Conservation (phyloP, 768 basidiomycete genomes). For the Serendipita sp. region DNA sequence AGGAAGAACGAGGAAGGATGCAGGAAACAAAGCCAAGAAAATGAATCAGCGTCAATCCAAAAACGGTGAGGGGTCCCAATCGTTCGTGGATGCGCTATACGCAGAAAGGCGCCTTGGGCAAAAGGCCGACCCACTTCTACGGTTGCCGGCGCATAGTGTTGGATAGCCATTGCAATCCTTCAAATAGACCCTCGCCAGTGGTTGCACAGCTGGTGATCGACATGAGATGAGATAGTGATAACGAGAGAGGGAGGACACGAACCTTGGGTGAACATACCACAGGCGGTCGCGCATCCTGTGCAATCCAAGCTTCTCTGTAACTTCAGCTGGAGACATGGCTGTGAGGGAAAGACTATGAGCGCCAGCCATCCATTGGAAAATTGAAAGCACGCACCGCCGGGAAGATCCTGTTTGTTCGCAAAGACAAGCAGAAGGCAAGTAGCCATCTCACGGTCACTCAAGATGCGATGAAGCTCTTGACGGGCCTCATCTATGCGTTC, state of each 20-base stretch:
- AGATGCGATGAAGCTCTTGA: conserved; percentile 86
- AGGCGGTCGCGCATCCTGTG: conserved; percentile 93
- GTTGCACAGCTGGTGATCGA: conserved; percentile 61
- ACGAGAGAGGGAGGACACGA: conserved; percentile 16
- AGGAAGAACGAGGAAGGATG: neutral
- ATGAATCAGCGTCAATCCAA: neutral
- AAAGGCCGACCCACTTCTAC: neutral
- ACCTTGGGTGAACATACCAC: conserved; percentile 99
- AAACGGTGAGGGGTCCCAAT: neutral
- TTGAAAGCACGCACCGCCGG: conserved; percentile 54
- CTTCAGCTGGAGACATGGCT: conserved; percentile 99
- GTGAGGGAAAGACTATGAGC: conserved; percentile 8
- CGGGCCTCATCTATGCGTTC: conserved; percentile 95
- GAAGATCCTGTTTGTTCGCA: conserved; percentile 97
- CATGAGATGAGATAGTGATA: neutral
- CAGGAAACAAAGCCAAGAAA: neutral
- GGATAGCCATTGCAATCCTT: conserved; percentile 93
- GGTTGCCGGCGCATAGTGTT: conserved; percentile 89
- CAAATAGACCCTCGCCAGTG: conserved; percentile 91
- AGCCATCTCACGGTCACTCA: conserved; percentile 96
- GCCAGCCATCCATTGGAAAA: neutral
- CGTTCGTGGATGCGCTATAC: neutral
- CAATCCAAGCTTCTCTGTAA: conserved; percentile 90
- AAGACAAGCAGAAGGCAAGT: conserved; percentile 95
- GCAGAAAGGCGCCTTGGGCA: neutral